Base-by-base conservation (phyloP, 2,329 filamentous ascomycete species). In the Dothidotthia symphoricarpi region DNA sequence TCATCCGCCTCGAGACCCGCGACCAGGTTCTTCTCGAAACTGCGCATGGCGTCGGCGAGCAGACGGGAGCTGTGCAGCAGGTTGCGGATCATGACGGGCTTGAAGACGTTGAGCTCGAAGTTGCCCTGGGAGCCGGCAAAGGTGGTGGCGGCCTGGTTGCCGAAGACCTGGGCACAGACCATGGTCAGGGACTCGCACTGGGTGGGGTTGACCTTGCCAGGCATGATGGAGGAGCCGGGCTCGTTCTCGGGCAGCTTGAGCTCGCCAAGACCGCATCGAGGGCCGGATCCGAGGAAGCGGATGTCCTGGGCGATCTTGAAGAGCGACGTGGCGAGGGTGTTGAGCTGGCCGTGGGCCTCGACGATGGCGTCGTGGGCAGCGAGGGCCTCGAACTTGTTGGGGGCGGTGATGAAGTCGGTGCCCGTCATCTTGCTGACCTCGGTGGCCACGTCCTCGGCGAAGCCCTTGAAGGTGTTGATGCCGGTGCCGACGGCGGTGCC, bases 291-390 rank as follows among this genome's bases (percentile, higher is more conserved):
- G 35, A 97, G 86, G 75, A 95, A 97, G 62, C 93, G 86, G 66
- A 98, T 88, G 68, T 97, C 93, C 75, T 98, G 90, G 9, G 91
- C 93, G 61, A 98, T 95, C 80, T 98, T 97, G 81, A 87, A 94
- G 36, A 98, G 83, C 36, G 90, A 95, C 44, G 77, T 75, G 31
- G 93, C 90, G 43, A 97, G 80, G 17, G 90, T 96, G 78, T 97
- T 97, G 62, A 98, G 81, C 51, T 86, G 83, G 45, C 93, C 93
- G 53, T 88, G 88, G 34, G 91, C 91, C 74, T 97, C 90, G 42
- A 97, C 89, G 56, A 97, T 82, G 50, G 91, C 88, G 64, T 98
- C 93, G 71, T 98, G 93, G 34, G 93, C 88, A 42, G 93, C 93
- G 28, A 98, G 82, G 3, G 93, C 85, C 75, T 97, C 93, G 64